Evolutionary conservation across 208 protist species (phyloP), one percentile per base, ranked within the genome.

Genomic region (Trypanosoma rangeli): DNA sequence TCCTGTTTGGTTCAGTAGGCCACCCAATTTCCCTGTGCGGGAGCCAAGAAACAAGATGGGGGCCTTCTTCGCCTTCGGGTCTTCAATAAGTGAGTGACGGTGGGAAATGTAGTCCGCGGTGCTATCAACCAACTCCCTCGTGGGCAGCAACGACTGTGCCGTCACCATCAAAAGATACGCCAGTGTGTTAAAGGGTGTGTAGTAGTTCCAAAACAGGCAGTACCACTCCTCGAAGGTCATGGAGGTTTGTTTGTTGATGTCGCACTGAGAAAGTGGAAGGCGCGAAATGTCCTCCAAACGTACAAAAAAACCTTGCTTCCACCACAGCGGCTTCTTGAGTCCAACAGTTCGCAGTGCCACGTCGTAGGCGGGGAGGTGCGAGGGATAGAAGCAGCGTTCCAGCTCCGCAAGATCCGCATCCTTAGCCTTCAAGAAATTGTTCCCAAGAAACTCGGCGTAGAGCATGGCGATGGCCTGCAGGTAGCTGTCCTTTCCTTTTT

Each of bases 191-290:
- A 93, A 91, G 7, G 90, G 87, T 52, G 86, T 82, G 68, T 89
- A 89, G 75, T 95, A 95, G 71, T 95, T 95, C 86, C 86, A 93
- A 53, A 95, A 92, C 52, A 95, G 85, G n/a, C 70, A 84, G 67
- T 91, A 93, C 86, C 86, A 95, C 74, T 95, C 87, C 64, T 92
- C 84, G 70, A 93, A 95, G 57, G 55, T 86, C 63, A 95, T 50
- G 50, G 75, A 26, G 0, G 82, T 68, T 73, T 89, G 77, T 49
- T 81, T 82, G 37, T 90, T 84, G 22, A 65, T 66, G 67, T 91
- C 83, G 74, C 86, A 93, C 37, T 81, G 76, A 60, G 92, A 86
- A 5, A 95, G 81, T 31, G 90, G 87, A 52, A 94, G 78, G 5
- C 90, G 87, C 22, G 90, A 93, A 70, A 95, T 93, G 58, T 95